Evolutionary conservation across 1,284 basidiomycete genomes (phyloP), one percentile per base, ranked within the genome.

Genomic region (Cryptococcus amylolentus): DNA sequence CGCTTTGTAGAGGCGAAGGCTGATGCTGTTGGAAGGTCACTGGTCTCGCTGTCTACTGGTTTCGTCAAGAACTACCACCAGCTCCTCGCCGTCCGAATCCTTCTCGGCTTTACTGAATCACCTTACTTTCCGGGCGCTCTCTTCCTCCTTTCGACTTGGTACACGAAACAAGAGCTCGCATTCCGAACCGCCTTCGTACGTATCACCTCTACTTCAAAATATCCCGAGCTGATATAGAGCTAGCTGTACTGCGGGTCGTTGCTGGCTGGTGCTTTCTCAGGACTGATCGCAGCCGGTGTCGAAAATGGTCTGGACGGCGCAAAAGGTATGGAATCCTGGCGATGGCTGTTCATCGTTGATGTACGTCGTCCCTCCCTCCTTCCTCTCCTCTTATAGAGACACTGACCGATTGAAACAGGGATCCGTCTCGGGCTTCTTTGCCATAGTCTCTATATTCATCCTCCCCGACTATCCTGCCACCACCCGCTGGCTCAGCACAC

Each of bases 61-160:
- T 62, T 58, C 27, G 49, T 54, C 23, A 59, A 68, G 12, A 73
- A 67, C 51, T 73, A 66, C 47, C 53, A 61, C 4, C 65, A 64
- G 18, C 60, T 76, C 13, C 54, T 71, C 44, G 49, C 62, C 12
- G 57, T 73, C 20, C 69, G 77, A 7, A 64, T 77, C 58, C 63
- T 75, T 52, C 58, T 78, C 18, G 76, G 77, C 41, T 52, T 73
- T 37, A 27, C 65, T 63, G 58, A 73, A 67, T 49, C 57, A 13
- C 55, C 57, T 43, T 61, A 53, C 54, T 58, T 57, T 39, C 56
- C 54, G 45, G 75, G 73, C 5, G 74, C 74, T 0, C 51, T 78
- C 8, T 71, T 73, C 44, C 55, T 77, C 40, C 52, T 78, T 14
- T 74, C 71, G 4, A 64, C 60, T 26, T 66, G 65, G 65, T 66